Base-by-base conservation (phyloP, 805 yeast species). In the Pachysolen tannophilus region DNA sequence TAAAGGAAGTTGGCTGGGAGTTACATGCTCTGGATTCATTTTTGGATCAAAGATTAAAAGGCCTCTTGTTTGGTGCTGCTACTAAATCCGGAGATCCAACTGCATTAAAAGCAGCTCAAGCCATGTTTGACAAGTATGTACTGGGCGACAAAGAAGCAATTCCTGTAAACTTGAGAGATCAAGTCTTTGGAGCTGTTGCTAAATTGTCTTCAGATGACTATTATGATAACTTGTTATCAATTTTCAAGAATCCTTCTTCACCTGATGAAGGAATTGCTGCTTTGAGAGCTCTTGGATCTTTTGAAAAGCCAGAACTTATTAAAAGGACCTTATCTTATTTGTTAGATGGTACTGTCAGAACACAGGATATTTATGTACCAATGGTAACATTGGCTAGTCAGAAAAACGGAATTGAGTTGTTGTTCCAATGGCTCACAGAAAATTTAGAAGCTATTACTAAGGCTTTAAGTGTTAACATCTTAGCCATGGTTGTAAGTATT, bases 271-370 rank as follows among this genome's bases (percentile, higher is more conserved):
- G 78, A 50, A 60, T 72, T 42, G 63, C 77, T 18, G 90, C 92
- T 8, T 69, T 86, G 49, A 67, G 78, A 52, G 53, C 82, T 8
- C 63, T 85, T 32, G 94, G 94, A 49, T 54, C 67, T 43, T 78
- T 81, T 49, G 69, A 63, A 39, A 69, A 73, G 35, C 58, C 63
- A 3, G 61, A 63, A 34, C 57, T 78, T 34, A 63, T 75, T 38
- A 60, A 72, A 47, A 74, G 73, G 63, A 72, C 83, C 5, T 60
- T 78, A 20, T 66, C 59, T 3, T 65, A 67, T 50, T 57, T 86
- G 43, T 74, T 85, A 47, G 82, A 82, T 58, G 75, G 97, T 49
- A 78, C 92, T 0, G 94, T 78, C 11, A 83, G 65, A 60, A 38
- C 56, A 4, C 61, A 56, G 41, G 62, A 56, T 44, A 44, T 57